Base-by-base conservation (phyloP, 805 yeast species). In the Candida ficus region DNA sequence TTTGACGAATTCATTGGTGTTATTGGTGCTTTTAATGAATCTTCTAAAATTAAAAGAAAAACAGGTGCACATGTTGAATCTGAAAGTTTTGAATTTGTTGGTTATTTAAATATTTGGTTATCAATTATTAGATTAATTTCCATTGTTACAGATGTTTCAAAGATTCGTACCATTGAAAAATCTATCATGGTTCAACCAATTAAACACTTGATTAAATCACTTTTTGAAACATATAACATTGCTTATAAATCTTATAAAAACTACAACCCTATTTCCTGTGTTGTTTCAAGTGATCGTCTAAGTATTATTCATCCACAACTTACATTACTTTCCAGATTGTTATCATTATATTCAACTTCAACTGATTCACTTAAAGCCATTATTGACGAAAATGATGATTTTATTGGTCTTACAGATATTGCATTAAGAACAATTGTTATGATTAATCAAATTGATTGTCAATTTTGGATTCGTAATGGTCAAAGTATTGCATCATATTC, bases 391-490 rank as follows among this genome's bases (percentile, higher is more conserved):
- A 43, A 50, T 14, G 37, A 54, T 10, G 75, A 74, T 35, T 68
- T 74, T 43, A 48, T 73, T 39, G 57, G 57, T 4, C 65, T 79
- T 14, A 67, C 83, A 0, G 88, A 81, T 56, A 65, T 71, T 38
- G 70, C 83, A 0, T 56, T 83, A 36, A 69, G 83, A 55, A 71
- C 81, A 13, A 63, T 79, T 25, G 88, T 80, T 1, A 62, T 82
- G 23, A 70, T 75, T 16, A 62, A 80, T 4, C 91, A 83, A 52
- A 74, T 81, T 3, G 71, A 71, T 26, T 63, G 74, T 2, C 84
- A 84, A 1, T 76, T 75, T 45, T 83, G 93, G 93, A 73, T 83
- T 3, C 71, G 91, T 61, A 83, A 83, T 52, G 93, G 93, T 17
- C 53, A 65, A 38, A 67, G 74, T 6, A 74, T 71, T 2, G 58